Base-by-base conservation (phyloP, 352 stramenopile genomes). In the Aphanomyces astaci region DNA sequence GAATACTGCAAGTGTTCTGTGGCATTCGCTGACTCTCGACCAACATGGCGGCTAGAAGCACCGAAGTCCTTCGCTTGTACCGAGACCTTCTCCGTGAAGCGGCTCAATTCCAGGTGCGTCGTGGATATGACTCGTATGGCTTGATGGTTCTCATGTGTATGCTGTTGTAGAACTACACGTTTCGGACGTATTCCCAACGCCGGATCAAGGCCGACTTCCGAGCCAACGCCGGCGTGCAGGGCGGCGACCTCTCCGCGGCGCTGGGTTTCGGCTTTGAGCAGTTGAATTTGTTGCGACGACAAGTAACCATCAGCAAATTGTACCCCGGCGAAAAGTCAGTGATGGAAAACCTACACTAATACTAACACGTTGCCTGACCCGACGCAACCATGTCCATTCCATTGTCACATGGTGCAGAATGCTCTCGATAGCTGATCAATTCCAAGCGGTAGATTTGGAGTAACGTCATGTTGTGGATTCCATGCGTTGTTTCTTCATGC, bases 291-390 rank as follows among this genome's bases (percentile, higher is more conserved):
- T 39, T 67, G 13, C 60, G 60, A 39, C 60, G 60, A 59, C 60
- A 67, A 39, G 60, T 67, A 25, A 40, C 60, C 4, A 67, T 67
- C 48, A 67, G 60, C 60, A 67, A 67, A 39, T n/a, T 67, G 25
- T 67, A 67, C 48, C 60, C 60, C 59, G 60, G 36, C 19, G 60
- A 67, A 62, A 67, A 67, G 60, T 67, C 60, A 10, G 60, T 67
- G 22, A 67, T 67, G 60, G 60, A 67, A 67, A 40, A 25, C 48
- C 39, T 45, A 15, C 55, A 67, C 5, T 67, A 67, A 39, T 31
- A 56, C 19, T 24, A 45, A 19, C n/a, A n/a, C n/a, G n/a, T n/a
- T n/a, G n/a, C n/a, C n/a, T n/a, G n/a, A n/a, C n/a, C n/a, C n/a
- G n/a, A n/a, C n/a, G n/a, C n/a, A n/a, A n/a, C n/a, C n/a, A n/a